Conservation (phyloP, 148 eudicot genomes). For the Salicornia ramosissima region DNA sequence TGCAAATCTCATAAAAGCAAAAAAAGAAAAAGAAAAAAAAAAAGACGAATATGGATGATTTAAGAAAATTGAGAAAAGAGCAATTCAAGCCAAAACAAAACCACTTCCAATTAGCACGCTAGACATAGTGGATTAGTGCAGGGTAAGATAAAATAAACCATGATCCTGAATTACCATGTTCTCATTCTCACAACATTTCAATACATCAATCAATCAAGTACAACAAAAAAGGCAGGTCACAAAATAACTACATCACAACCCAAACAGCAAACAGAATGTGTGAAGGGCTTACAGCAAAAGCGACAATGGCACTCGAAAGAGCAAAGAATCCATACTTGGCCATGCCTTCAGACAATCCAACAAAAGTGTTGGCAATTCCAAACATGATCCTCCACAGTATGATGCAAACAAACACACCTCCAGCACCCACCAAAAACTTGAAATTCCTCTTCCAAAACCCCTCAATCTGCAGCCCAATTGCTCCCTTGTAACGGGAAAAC, state of each 20-base stretch:
- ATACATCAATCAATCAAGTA: background rate
- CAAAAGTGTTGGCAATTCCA: slow-evolving; percentile 74
- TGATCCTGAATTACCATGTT: background rate
- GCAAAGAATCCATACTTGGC: slow-evolving; percentile 98
- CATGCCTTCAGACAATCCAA: slow-evolving; percentile 96
- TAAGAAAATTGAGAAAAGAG: background rate
- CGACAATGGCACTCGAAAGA: slow-evolving; percentile 84
- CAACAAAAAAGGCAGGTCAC: background rate
- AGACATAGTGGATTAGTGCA: background rate
- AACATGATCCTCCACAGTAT: slow-evolving; percentile 83
- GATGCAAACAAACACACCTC: slow-evolving; percentile 67
- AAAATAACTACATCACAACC: background rate
- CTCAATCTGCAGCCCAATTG: slow-evolving; percentile 74
- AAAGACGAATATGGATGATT: background rate
- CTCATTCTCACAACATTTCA: background rate
- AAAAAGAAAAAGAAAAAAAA: too few relatives aligned
- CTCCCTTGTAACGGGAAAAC: slow-evolving; percentile 57
- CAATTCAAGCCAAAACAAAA: background rate
- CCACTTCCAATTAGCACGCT: background rate
- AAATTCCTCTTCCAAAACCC: slow-evolving; percentile 90
- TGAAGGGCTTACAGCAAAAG: slow-evolving; percentile 77
- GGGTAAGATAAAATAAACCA: background rate
- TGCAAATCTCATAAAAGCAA: too few relatives aligned
- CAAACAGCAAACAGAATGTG: background rate
- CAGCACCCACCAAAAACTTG: slow-evolving; percentile 64